Percentiles rank a stretch among this genome's conserved stretches.
These are phyloP conservation scores for Fermentozyma sake DNA, from an alignment of 1,139 yeast species.

Conservation along the genomic window DNA sequence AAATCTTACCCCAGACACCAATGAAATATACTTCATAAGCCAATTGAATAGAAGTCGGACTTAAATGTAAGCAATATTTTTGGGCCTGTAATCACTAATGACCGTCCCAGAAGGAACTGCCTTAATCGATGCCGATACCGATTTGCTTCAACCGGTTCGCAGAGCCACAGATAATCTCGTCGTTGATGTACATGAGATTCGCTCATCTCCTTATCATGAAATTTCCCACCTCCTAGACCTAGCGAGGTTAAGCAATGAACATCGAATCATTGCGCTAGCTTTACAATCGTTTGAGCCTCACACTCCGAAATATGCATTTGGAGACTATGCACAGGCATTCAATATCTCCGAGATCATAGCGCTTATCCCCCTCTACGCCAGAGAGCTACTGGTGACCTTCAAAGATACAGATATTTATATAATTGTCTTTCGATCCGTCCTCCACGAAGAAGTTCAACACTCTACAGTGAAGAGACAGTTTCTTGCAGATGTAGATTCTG, in stretches of 20 bases:
- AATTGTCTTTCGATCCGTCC: conserved; percentile 26
- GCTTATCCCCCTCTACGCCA: conserved; percentile 13
- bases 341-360: conserved; percentile 17
- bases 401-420: conserved; percentile 18
- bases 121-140: conserved; percentile 9
- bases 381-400: conserved; percentile 8
- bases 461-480: conserved; percentile 17
- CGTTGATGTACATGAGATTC: conserved; percentile 9
- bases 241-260: conserved; percentile 13
- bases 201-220: conserved; percentile 26
- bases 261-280: conserved; percentile 21
- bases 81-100: too few relatives aligned
- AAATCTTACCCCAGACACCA: too few relatives aligned
- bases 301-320: conserved; percentile 16
- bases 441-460: conserved; percentile 19
- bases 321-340: conserved; percentile 19
- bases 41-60: too few relatives aligned
- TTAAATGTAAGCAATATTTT: too few relatives aligned
- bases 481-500: conserved; percentile 21
- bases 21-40: too few relatives aligned
- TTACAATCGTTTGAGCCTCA: conserved; percentile 19
- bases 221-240: conserved; percentile 20
- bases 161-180: conserved; percentile 8
- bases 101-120: too few relatives aligned
- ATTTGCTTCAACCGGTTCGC: conserved; percentile 10